These are phyloP conservation scores for Ascochyta viciae-villosae DNA, from an alignment of 2,329 filamentous ascomycete genomes.

Conservation along the genomic window DNA sequence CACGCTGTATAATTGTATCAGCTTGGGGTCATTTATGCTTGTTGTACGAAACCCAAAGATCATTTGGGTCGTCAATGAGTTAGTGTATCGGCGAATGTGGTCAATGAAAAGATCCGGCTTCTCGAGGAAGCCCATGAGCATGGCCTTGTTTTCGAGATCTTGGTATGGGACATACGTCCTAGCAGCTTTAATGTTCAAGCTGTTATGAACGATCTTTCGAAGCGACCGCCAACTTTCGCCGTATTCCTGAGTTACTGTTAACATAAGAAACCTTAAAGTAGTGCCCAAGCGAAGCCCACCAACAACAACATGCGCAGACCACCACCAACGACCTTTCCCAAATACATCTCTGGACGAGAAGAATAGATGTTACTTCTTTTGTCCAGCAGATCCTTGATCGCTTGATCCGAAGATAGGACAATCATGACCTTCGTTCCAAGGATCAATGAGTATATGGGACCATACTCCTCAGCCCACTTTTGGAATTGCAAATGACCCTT, in stretches of 20 bases:
- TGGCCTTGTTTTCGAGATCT: conserved; percentile 62
- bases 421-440: conserved; percentile 58
- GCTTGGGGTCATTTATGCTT: conserved; percentile 24
- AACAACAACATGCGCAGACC: conserved; percentile 21
- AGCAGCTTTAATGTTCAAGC: conserved; percentile 28
- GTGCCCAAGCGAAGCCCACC: conserved; percentile 5
- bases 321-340: conserved; percentile 20
- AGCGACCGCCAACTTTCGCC: conserved; percentile 24
- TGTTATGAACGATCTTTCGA: conserved; percentile 30
- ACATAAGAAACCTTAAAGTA: neutral
- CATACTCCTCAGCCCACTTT: conserved; percentile 62
- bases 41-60: conserved; percentile 54
- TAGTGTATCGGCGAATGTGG: conserved; percentile 58
- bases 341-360: conserved; percentile 48
- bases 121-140: conserved; percentile 59
- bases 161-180: conserved; percentile 57
- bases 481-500: conserved; percentile 57
- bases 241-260: conserved; percentile 19
- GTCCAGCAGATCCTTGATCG: conserved; percentile 61
- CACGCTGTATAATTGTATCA: conserved; percentile 26
- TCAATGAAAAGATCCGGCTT: conserved; percentile 52
- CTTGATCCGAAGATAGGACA: conserved; percentile 55
- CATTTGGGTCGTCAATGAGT: conserved; percentile 59
- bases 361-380: conserved; percentile 60
- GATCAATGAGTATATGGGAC: conserved; percentile 60